A percentile compares a stretch with the other conserved stretches of the same genome.
Conservation (phyloP, 495 filamentous ascomycete species). For the Extremus antarcticus region DNA sequence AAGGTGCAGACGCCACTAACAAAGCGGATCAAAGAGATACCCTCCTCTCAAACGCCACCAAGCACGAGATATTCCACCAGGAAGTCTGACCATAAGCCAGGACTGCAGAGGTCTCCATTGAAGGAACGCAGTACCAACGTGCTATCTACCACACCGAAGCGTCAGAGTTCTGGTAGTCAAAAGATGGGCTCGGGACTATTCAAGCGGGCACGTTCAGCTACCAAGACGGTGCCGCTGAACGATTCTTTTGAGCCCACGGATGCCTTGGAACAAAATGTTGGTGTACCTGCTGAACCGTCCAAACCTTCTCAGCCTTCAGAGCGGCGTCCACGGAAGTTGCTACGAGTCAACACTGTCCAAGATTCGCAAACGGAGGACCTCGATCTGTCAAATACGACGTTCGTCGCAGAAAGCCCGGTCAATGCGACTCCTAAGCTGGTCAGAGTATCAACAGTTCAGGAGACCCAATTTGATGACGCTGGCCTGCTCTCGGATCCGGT, state of each 20-base stretch:
- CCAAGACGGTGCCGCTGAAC: background rate
- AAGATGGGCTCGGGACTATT: background rate
- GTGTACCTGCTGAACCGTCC: background rate
- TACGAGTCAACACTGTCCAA: background rate
- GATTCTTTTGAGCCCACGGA: background rate
- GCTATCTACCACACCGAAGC: background rate
- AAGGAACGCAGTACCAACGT: slow-evolving; percentile 8
- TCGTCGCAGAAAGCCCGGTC: background rate
- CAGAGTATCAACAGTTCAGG: slow-evolving; percentile 5
- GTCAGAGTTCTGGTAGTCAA: background rate
- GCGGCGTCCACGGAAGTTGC: background rate
- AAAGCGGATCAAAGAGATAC: slow-evolving; percentile 6
- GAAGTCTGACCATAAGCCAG: background rate
- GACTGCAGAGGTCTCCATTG: slow-evolving; percentile 6
- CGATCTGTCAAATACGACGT: background rate
- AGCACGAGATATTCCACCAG: slow-evolving; percentile 4
- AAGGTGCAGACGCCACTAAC: slow-evolving; percentile 3
- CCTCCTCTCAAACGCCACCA: slow-evolving; percentile 13
- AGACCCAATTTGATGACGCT: slow-evolving; percentile 4
- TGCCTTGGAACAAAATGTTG: background rate
- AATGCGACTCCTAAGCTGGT: background rate
- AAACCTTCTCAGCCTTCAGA: background rate
- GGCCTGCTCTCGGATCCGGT: background rate
- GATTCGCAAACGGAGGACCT: slow-evolving; percentile 11
- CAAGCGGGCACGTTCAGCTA: background rate